Evolutionary conservation across 2,329 filamentous ascomycete species (phyloP).

Genomic region (Trichoderma semiorbis): DNA sequence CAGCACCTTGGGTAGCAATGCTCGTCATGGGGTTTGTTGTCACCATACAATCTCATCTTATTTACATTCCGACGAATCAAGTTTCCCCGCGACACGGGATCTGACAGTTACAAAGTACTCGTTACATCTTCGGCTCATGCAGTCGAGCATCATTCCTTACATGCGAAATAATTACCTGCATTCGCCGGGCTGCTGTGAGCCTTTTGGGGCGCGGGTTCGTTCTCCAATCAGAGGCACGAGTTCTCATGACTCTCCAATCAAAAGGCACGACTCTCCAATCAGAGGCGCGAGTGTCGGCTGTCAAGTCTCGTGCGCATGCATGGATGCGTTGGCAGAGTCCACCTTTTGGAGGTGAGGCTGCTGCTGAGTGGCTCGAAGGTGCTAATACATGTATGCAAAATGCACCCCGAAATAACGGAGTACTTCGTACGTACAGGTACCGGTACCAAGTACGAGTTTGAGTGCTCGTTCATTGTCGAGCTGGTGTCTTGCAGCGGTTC

Average conservation of each 20-base stretch:
- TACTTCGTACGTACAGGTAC: background rate
- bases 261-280: background rate
- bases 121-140: background rate
- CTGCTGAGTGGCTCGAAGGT: background rate
- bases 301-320: slow-evolving; percentile 10
- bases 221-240: background rate
- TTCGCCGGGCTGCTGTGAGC: background rate
- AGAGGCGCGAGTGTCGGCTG: background rate
- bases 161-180: slow-evolving; percentile 13
- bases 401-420: background rate
- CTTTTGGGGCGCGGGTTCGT: background rate
- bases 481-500: slow-evolving; percentile 2
- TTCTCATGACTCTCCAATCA: no score
- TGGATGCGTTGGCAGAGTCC: slow-evolving; percentile 12
- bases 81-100: background rate
- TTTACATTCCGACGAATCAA: background rate
- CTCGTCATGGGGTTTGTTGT: background rate
- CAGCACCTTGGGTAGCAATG: background rate
- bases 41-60: background rate
- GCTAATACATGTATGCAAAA: no score
- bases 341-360: background rate
- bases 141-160: slow-evolving; percentile 3
- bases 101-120: background rate
- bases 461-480: background rate
- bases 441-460: background rate